Evolutionary conservation across 352 stramenopile species (phyloP).

Genomic region (Pythium monospermum): DNA sequence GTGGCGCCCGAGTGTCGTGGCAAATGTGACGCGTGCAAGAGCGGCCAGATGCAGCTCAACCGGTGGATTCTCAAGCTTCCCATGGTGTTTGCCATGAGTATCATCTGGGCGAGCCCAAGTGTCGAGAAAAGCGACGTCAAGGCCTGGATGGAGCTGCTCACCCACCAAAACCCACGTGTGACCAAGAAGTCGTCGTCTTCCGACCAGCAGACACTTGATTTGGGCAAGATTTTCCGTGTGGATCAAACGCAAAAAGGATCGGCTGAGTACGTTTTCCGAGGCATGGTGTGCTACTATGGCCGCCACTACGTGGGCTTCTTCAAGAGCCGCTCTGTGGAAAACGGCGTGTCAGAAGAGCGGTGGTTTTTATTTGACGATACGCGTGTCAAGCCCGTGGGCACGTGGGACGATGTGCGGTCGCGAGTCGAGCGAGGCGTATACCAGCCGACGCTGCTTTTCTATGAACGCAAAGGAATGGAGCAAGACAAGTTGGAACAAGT

Average conservation of each 20-base stretch:
- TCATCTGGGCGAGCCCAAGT: slow-evolving; percentile 74
- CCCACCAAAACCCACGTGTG: slow-evolving; percentile 32
- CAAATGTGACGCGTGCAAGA: slow-evolving; percentile 49
- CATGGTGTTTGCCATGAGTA: slow-evolving; percentile 81
- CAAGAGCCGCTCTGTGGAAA: slow-evolving; percentile 52
- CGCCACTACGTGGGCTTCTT: slow-evolving; percentile 86
- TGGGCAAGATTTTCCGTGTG: slow-evolving; percentile 66
- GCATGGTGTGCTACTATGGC: slow-evolving; percentile 85
- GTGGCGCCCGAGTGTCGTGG: slow-evolving; percentile 26
- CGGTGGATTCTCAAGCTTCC: slow-evolving; percentile 79
- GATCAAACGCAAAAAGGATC: slow-evolving; percentile 19
- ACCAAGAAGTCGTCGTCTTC: slow-evolving; percentile 15
- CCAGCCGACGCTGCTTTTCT: slow-evolving; percentile 80
- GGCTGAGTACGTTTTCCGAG: slow-evolving; percentile 63
- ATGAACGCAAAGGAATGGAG: slow-evolving; percentile 67
- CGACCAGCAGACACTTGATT: slow-evolving; percentile 46
- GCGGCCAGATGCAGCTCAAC: slow-evolving; percentile 38
- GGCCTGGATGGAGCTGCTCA: slow-evolving; percentile 64
- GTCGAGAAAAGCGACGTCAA: slow-evolving; percentile 66
- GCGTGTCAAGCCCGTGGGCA: slow-evolving; percentile 67
- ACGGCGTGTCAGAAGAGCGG: slow-evolving; percentile 42
- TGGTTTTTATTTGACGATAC: slow-evolving; percentile 87
- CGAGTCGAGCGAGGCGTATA: slow-evolving; percentile 76
- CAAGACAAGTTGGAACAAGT: slow-evolving; percentile 58
- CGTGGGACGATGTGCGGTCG: slow-evolving; percentile 64